Base-by-base conservation (phyloP, 2,329 filamentous ascomycete genomes). In the Mycosphaerella arachidis region DNA sequence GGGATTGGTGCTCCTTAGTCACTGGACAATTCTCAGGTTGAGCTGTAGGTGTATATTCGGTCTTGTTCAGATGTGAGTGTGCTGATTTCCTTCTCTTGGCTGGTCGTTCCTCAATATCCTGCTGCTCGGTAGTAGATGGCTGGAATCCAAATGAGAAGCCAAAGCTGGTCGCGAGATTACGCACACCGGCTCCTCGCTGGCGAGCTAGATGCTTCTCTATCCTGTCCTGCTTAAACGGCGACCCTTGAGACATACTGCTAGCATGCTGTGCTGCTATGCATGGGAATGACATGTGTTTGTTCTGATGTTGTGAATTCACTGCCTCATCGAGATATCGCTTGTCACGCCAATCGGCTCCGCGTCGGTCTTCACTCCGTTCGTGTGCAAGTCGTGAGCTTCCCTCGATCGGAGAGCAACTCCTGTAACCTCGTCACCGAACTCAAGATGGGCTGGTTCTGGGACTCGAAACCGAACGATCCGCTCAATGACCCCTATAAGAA, bases 401-500 rank as follows among this genome's bases (percentile, higher is more conserved):
- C 7, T 43, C 31, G 31, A 35, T 35, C 31, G 16, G 16, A 16
- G 40, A 18, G 4, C 40, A 43, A 1, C 27, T 31, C 13, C 40
- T 43, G 7, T 43, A 40, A 46, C 67, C 48, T 54, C 45, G 68
- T 64, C 68, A 70, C 72, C 43, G 20, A n/a, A 27, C 2, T 54
- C 35, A 68, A 57, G 64, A 86, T 88, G 85, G 83, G 84, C 68
- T 87, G 85, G 85, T 81, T 87, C 63, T 86, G 84, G 84, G 78
- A 80, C 59, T 74, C 71, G n/a, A 66, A 66, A 13, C 46, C 56
- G 27, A 68, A 70, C 64, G 73, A 81, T 68, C 76, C 80, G 65
- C 74, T 76, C 56, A 77, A 86, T 63, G 85, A 90, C 71, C 86
- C 89, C 27, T 81, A 91, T 66, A 81, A 83, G 68, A 87, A 89